phyloP scores from a whole-genome alignment of 2,329 filamentous ascomycete genomes.

The Fusarium sublunatum region DNA sequence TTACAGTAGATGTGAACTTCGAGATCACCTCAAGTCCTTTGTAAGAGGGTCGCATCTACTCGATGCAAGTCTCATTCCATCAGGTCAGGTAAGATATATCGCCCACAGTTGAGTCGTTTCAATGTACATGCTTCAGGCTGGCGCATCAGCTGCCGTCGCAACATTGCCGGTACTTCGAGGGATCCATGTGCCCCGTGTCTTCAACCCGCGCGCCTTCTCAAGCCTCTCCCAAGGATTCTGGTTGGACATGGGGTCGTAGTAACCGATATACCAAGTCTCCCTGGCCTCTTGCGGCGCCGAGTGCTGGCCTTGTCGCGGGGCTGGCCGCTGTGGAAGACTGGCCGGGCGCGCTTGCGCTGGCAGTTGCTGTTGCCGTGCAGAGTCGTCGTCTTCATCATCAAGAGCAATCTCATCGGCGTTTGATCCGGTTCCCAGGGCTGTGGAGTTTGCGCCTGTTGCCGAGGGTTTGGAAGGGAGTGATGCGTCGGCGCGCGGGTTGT shows the following conservation, averaged over 20 bases:
- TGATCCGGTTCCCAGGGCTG: conserved; percentile 46
- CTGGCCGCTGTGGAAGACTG: conserved; percentile 50
- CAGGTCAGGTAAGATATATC: neutral
- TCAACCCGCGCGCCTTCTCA: conserved; percentile 60
- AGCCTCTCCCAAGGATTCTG: conserved; percentile 77
- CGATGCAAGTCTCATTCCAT: no score
- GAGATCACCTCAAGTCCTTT: neutral
- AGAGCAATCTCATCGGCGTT: conserved; percentile 62
- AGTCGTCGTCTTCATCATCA: conserved; percentile 51
- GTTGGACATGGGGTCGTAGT: conserved; percentile 76
- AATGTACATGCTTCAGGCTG: conserved; percentile 25
- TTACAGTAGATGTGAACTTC: neutral
- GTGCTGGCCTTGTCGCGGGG: conserved; percentile 29
- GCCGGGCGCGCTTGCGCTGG: conserved; percentile 49
- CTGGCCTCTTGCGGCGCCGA: conserved; percentile 9
- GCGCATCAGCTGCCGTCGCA: conserved; percentile 8
- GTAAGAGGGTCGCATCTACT: no score
- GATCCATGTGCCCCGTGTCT: conserved; percentile 60
- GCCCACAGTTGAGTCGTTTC: neutral
- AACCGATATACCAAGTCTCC: conserved; percentile 70
- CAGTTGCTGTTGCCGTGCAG: conserved; percentile 18
- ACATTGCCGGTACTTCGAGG: conserved; percentile 15
- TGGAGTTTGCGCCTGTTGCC: conserved; percentile 53
- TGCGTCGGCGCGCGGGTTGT: conserved; percentile 67
- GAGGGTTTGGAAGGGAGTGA: conserved; percentile 45